These are phyloP conservation scores for Quercus robur DNA, from an alignment of 306 rosid genomes.

Conservation along the genomic window DNA sequence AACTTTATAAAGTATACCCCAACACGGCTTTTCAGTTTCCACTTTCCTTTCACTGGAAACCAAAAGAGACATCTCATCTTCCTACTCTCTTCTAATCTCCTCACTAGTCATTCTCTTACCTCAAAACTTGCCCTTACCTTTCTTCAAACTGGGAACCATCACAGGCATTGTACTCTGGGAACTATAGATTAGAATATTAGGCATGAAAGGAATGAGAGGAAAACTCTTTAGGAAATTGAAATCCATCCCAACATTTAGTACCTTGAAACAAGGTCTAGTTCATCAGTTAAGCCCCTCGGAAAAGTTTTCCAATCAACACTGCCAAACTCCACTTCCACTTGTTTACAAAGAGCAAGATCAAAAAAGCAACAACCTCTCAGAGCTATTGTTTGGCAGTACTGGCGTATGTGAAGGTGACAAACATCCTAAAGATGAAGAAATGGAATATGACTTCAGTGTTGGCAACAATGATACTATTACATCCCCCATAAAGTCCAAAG, in stretches of 20 bases:
- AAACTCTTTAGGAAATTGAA: slow-evolving; percentile 54
- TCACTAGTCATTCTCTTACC: slow-evolving; percentile 34
- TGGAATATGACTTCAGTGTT: slow-evolving; percentile 24
- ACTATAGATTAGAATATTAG: slow-evolving; percentile 8
- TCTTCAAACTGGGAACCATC: slow-evolving; percentile 28
- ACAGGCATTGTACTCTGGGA: slow-evolving; percentile 36
- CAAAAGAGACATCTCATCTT: slow-evolving; percentile 29
- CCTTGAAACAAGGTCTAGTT: slow-evolving; percentile 55
- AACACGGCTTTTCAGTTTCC: slow-evolving; percentile 38
- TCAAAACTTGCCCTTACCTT: slow-evolving; percentile 12
- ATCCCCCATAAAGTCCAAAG: slow-evolving; percentile 28
- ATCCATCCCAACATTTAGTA: slow-evolving; percentile 50
- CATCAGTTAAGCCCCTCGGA: slow-evolving; percentile 49
- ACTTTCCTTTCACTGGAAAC: slow-evolving; percentile 41
- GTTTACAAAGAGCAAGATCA: slow-evolving; percentile 33
- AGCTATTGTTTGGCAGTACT: slow-evolving; percentile 17
- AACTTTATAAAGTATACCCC: slow-evolving; percentile 38
- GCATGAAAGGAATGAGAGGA: slow-evolving; percentile 53
- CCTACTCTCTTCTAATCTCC: slow-evolving; percentile 27
- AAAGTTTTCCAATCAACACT: slow-evolving; percentile 30
- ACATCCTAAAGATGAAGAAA: slow-evolving; percentile 40
- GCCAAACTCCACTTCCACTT: slow-evolving; percentile 37
- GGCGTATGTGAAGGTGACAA: slow-evolving; percentile 33
- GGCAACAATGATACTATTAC: slow-evolving; percentile 21
- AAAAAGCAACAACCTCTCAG: slow-evolving; percentile 29